These are phyloP conservation scores for Delonix regia DNA, from an alignment of 306 rosid genomes.

Conservation along the genomic window DNA sequence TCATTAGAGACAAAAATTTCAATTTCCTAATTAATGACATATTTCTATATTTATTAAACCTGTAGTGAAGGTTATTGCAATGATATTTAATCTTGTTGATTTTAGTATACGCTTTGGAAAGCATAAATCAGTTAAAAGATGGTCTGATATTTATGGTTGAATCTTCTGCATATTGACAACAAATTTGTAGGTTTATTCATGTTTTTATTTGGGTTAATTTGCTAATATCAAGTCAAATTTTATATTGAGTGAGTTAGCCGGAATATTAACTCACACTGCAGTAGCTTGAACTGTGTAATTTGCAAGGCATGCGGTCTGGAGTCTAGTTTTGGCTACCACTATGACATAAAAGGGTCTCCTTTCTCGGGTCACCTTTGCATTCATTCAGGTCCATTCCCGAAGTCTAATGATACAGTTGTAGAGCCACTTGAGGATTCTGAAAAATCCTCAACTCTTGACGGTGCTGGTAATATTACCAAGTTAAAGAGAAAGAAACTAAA, in stretches of 20 bases:
- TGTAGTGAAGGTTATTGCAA: background rate
- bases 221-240: background rate
- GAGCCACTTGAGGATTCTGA: slow-evolving; percentile 43
- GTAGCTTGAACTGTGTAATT: slow-evolving; percentile 54
- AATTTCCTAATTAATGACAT: background rate
- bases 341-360: slow-evolving; percentile 24
- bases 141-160: background rate
- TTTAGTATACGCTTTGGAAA: background rate
- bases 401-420: slow-evolving; percentile 39
- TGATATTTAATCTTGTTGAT: background rate
- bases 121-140: slow-evolving; percentile 3
- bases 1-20: background rate
- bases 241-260: background rate
- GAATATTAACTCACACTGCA: slow-evolving; percentile 45
- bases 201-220: background rate
- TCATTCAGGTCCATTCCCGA: slow-evolving; percentile 52
- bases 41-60: background rate
- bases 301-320: slow-evolving; percentile 57
- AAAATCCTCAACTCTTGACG: slow-evolving; percentile 31
- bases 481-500: slow-evolving; percentile 66
- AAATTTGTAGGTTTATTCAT: background rate
- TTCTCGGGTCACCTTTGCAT: slow-evolving; percentile 42
- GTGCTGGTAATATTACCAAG: slow-evolving; percentile 40
- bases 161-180: background rate
- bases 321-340: slow-evolving; percentile 28